A percentile compares a stretch with the other conserved stretches of the same genome.
These are phyloP conservation scores for Coemansia sp. DNA, from an alignment of 192 early-diverging fungal species.

Conservation along the genomic window DNA sequence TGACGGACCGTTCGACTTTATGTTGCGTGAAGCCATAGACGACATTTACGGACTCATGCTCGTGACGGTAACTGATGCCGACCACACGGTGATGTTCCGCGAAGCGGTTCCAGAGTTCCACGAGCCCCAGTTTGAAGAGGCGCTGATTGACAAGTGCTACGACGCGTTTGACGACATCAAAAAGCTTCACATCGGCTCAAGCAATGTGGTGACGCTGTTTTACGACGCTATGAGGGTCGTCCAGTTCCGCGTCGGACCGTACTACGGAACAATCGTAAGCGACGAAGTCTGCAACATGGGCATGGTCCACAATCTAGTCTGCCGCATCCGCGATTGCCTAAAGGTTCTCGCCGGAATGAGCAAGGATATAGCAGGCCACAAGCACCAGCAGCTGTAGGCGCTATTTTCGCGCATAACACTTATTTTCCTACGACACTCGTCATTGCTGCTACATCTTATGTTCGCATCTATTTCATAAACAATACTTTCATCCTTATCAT, in stretches of 20 bases:
- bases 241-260: constrained; percentile 53
- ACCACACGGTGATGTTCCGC: constrained; percentile 36
- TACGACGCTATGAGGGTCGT: constrained; percentile 50
- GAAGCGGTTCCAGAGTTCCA: constrained; percentile 50
- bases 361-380: constrained; percentile 1
- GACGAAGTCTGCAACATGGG: constrained; percentile 49
- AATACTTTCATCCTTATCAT: background rate
- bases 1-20: constrained; percentile 43
- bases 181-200: constrained; percentile 43
- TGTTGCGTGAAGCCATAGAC: constrained; percentile 45
- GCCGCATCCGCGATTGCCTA: constrained; percentile 41
- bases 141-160: constrained; percentile 53
- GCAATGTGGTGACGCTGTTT: constrained; percentile 42
- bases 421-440: too few species aligned
- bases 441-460: background rate
- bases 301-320: constrained; percentile 45
- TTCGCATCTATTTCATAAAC: constrained; percentile 12
- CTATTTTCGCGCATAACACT: too few species aligned
- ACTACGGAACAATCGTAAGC: constrained; percentile 53
- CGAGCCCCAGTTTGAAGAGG: constrained; percentile 48
- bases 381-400: background rate
- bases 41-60: constrained; percentile 52
- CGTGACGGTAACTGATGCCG: constrained; percentile 40
- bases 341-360: constrained; percentile 31
- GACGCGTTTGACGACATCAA: constrained; percentile 54